Evolutionary conservation across 1,284 basidiomycete genomes (phyloP).

Genomic region (Agaricales sp.): DNA sequence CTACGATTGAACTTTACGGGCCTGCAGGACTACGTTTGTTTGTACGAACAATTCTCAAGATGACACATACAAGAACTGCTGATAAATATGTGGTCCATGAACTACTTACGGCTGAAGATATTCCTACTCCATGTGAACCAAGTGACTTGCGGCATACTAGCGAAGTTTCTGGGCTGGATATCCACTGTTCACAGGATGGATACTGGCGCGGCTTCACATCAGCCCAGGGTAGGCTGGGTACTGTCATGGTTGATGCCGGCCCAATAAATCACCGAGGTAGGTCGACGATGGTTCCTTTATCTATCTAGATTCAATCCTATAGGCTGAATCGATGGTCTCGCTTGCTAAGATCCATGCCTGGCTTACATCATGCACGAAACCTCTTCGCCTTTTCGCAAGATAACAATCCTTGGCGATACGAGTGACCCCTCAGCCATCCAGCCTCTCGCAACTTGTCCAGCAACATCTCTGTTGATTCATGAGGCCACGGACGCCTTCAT

Average conservation of each 20-base stretch:
- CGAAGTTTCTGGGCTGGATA: slow-evolving; percentile 60
- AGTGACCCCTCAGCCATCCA: slow-evolving; percentile 49
- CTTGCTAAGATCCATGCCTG: slow-evolving; percentile 60
- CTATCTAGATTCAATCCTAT: slow-evolving; percentile 2
- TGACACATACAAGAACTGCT: slow-evolving; percentile 57
- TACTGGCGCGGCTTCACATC: slow-evolving; percentile 56
- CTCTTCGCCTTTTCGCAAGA: slow-evolving; percentile 31
- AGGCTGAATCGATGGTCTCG: not conserved
- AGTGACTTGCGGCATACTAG: slow-evolving; percentile 46
- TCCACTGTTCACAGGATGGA: slow-evolving; percentile 52
- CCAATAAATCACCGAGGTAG: slow-evolving; percentile 77
- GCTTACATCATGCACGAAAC: slow-evolving; percentile 75
- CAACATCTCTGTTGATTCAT: slow-evolving; percentile 56
- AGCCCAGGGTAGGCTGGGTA: slow-evolving; percentile 24
- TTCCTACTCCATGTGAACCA: slow-evolving; percentile 37
- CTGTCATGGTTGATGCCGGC: slow-evolving; percentile 63
- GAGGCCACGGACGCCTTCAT: slow-evolving; percentile 83
- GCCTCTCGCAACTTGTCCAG: slow-evolving; percentile 38
- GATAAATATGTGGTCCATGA: slow-evolving; percentile 79
- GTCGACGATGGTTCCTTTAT: slow-evolving; percentile 4
- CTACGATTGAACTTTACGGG: slow-evolving; percentile 72
- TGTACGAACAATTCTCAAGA: slow-evolving; percentile 60
- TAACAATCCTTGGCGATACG: slow-evolving; percentile 57
- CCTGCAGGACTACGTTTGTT: slow-evolving; percentile 76
- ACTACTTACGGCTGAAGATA: slow-evolving; percentile 47